phyloP scores from a whole-genome alignment of 2,329 filamentous ascomycete species.

The Tolypocladium ophioglossoides region DNA sequence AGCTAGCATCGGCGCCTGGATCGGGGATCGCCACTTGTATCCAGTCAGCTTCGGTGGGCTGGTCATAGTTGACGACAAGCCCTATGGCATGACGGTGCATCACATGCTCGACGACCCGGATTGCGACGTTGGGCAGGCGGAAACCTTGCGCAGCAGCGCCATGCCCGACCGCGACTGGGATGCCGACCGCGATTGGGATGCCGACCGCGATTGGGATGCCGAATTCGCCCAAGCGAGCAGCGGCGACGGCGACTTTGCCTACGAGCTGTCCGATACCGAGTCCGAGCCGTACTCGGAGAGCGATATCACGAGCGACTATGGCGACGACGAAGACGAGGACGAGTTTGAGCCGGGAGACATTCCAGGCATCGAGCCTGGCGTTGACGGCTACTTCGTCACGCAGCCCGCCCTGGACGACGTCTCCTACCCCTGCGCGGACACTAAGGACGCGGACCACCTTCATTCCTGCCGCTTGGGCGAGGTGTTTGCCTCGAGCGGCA shows the following conservation, averaged over 20 bases:
- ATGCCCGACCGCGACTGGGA: slow-evolving; percentile 30
- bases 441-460: slow-evolving; percentile 71
- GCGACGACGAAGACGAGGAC: slow-evolving; percentile 42
- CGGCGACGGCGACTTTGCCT: slow-evolving; percentile 43
- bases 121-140: slow-evolving; percentile 22
- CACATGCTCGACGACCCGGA: slow-evolving; percentile 80
- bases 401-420: slow-evolving; percentile 88
- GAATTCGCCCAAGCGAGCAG: too few relatives aligned
- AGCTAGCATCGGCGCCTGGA: slow-evolving; percentile 87
- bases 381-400: slow-evolving; percentile 71
- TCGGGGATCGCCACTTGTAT: slow-evolving; percentile 73
- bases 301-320: slow-evolving; percentile 41
- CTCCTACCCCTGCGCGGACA: slow-evolving; percentile 66
- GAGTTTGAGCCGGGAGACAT: slow-evolving; percentile 63
- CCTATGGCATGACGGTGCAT: slow-evolving; percentile 92
- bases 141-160: slow-evolving; percentile 27
- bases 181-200: slow-evolving; percentile 27
- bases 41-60: slow-evolving; percentile 87
- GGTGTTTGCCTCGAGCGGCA: slow-evolving; percentile 81
- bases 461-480: slow-evolving; percentile 72
- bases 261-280: slow-evolving; percentile 52
- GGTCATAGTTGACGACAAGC: slow-evolving; percentile 71
- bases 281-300: slow-evolving; percentile 42
- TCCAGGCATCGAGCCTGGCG: slow-evolving; percentile 63
- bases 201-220: too few relatives aligned